A percentile compares a stretch with the other conserved stretches of the same genome.
These are phyloP conservation scores for Paraphaeosphaeria sporulosa DNA, from an alignment of 2,329 filamentous ascomycete species.

Conservation along the genomic window DNA sequence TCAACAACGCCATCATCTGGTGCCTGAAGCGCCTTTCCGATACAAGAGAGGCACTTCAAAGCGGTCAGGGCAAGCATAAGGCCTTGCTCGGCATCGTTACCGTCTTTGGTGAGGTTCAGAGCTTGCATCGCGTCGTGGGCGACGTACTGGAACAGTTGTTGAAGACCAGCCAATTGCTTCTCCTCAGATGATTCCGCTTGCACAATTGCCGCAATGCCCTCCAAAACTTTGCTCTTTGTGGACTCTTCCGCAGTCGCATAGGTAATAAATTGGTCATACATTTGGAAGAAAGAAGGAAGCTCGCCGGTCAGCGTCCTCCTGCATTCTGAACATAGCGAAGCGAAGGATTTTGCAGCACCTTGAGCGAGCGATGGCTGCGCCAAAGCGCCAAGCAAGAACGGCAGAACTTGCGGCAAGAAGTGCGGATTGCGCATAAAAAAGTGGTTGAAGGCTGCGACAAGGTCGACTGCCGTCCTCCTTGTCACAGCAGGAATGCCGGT, in stretches of 20 bases:
- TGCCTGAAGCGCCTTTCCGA: conserved; percentile 76
- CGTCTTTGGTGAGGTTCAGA: conserved; percentile 41
- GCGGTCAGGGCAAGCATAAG: conserved; percentile 59
- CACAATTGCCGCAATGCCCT: conserved; percentile 77
- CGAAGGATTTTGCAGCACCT: conserved; percentile 78
- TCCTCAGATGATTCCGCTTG: conserved; percentile 71
- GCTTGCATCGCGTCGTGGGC: conserved; percentile 64
- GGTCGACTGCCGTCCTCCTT: conserved; percentile 71
- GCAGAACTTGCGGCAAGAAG: conserved; percentile 73
- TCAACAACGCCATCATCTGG: conserved; percentile 73
- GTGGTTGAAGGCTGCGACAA: conserved; percentile 76
- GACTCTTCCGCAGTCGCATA: conserved; percentile 69
- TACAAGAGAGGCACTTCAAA: conserved; percentile 72
- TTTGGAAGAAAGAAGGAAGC: conserved; percentile 71
- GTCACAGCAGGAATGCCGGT: conserved; percentile 66
- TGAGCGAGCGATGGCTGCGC: conserved; percentile 67
- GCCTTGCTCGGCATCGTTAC: conserved; percentile 49
- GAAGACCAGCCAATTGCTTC: conserved; percentile 62
- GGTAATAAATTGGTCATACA: conserved; percentile 72
- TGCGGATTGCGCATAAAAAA: conserved; percentile 77
- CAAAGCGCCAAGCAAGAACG: conserved; percentile 76
- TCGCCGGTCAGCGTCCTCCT: conserved; percentile 72
- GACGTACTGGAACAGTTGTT: conserved; percentile 67
- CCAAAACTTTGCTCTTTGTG: conserved; percentile 76
- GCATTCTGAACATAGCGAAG: conserved; percentile 77